Conservation (phyloP, 176 grass and related monocot genomes). For the Ensete ventricosum region DNA sequence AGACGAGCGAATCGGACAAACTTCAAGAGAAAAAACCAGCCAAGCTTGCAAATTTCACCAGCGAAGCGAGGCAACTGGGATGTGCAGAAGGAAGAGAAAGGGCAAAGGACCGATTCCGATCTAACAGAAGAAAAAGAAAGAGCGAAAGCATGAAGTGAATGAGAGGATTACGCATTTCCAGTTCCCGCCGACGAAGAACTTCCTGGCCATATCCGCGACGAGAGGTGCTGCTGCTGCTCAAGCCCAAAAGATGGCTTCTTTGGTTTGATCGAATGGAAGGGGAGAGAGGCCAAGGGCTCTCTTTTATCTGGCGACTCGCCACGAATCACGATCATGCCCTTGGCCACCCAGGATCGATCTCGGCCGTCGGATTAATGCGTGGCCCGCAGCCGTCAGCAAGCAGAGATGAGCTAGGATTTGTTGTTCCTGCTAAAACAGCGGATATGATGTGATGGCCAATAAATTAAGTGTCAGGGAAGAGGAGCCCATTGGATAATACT, state of each 20-base stretch:
- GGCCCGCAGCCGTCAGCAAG: constrained; percentile 26
- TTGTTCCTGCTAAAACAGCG: too few relatives aligned
- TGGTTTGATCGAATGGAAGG: neutral
- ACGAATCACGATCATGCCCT: too few relatives aligned
- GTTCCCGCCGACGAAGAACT: constrained; percentile 83
- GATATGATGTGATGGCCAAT: constrained; percentile 2
- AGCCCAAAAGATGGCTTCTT: neutral
- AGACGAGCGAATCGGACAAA: too few relatives aligned
- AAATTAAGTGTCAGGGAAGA: too few relatives aligned
- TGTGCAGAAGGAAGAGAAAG: neutral
- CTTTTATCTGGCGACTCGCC: too few relatives aligned
- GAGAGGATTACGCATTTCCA: constrained; percentile 67
- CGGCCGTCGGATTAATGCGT: neutral
- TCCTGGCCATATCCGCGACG: constrained; percentile 20
- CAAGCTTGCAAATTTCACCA: neutral
- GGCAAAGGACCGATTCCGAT: too few relatives aligned
- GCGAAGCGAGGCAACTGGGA: neutral
- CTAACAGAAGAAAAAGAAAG: neutral
- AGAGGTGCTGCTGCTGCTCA: neutral
- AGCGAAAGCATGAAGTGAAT: neutral
- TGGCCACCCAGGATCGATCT: too few relatives aligned
- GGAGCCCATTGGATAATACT: too few relatives aligned
- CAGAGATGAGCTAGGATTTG: too few relatives aligned
- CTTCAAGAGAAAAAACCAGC: too few relatives aligned
- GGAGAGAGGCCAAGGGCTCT: too few relatives aligned